Percentiles rank a stretch among this genome's conserved stretches.
Evolutionary conservation across 441 rosid genomes (phyloP).

Genomic region (Bocquillonia castaneifolia): DNA sequence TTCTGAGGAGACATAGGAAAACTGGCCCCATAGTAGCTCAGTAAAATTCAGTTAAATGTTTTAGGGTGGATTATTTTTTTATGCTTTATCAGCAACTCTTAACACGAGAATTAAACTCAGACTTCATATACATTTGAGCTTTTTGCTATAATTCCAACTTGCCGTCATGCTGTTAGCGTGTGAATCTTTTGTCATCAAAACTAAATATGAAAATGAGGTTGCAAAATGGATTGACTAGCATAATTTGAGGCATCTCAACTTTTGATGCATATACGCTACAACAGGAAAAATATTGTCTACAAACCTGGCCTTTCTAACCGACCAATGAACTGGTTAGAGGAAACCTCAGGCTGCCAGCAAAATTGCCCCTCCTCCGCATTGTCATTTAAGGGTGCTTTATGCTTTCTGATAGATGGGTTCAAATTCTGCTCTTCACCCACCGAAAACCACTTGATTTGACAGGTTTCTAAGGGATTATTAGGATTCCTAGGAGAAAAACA

Average conservation of each 20-base stretch:
- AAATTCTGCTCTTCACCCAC: constrained; percentile 35
- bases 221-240: constrained; percentile 25
- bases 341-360: constrained; percentile 34
- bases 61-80: not conserved
- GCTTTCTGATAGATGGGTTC: constrained; percentile 44
- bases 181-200: constrained; percentile 22
- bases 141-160: constrained; percentile 23
- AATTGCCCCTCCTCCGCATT: constrained; percentile 38
- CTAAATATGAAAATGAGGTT: constrained; percentile 24
- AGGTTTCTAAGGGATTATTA: constrained; percentile 33
- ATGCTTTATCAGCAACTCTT: constrained; percentile 8
- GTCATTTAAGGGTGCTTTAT: constrained; percentile 39
- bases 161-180: constrained; percentile 26
- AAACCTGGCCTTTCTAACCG: constrained; percentile 39
- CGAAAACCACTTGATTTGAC: constrained; percentile 32
- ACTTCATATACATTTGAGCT: constrained; percentile 31
- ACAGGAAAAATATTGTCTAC: constrained; percentile 34
- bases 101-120: constrained; percentile 20
- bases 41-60: constrained; percentile 1
- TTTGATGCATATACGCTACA: constrained; percentile 30
- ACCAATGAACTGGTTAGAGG: constrained; percentile 31
- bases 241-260: constrained; percentile 25
- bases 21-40: not conserved
- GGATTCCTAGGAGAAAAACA: constrained; percentile 48
- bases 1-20: not conserved